Conservation (phyloP, 306 rosid genomes). For the Lagenaria siceraria region DNA sequence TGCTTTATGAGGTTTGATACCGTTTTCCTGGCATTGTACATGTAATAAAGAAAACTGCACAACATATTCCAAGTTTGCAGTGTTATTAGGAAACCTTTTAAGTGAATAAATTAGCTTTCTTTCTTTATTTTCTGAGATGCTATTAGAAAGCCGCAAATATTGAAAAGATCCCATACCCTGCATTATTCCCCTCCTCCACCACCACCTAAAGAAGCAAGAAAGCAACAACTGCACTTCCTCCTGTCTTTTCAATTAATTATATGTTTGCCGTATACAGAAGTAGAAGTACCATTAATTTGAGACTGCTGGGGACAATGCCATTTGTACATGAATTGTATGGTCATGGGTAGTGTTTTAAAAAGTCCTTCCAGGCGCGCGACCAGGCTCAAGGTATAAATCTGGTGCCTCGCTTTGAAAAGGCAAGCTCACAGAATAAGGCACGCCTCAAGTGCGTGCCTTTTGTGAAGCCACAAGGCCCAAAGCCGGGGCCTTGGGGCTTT, state of each 20-base stretch:
- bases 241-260: background rate
- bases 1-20: background rate
- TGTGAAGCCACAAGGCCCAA: no score
- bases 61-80: background rate
- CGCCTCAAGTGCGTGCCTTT: no score
- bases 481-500: no score
- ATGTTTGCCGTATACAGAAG: background rate
- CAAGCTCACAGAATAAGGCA: no score
- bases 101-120: background rate
- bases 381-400: no score
- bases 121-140: background rate
- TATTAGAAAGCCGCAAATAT: background rate
- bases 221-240: background rate
- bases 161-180: background rate
- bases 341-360: no score
- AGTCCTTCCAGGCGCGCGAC: no score
- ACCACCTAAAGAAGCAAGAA: background rate
- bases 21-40: background rate
- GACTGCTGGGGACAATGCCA: background rate
- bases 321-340: no score
- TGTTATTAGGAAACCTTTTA: background rate
- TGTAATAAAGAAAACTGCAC: background rate
- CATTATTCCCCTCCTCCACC: background rate
- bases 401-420: no score
- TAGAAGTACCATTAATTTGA: background rate